Evolutionary conservation across 805 yeast species (phyloP), one percentile per base, ranked within the genome.

Genomic region (Kodamaea kaohsiungensis): DNA sequence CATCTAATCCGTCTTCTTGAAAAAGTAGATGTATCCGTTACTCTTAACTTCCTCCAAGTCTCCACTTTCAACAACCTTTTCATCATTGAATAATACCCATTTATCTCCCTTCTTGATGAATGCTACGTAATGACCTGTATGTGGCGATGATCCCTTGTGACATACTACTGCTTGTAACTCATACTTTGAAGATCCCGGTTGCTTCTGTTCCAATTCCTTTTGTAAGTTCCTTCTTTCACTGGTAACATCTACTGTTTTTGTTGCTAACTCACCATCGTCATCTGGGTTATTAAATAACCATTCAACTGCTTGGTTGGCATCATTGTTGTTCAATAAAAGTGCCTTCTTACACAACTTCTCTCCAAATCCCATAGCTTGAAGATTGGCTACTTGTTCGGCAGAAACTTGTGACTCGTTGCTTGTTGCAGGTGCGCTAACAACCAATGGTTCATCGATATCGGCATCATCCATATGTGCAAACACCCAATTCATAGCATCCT

Each of bases 51-150:
- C 86, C 3, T 69, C 69, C 18, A 79, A 49, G 51, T 66, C 70
- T 17, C 77, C 82, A 37, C 83, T 80, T 9, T 75, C 63, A 7
- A 88, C 93, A 2, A 91, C 96, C 68, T 90, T 91, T 62, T 91
- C 98, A 65, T 91, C 98, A 65, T 91, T 91, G 72, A 84, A 92
- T 43, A 91, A 73, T 1, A 87, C 86, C 96, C 96, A 91, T 51
- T 76, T 72, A 10, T 58, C 65, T 51, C 62, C 66, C 55, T 82
- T 81, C 53, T 76, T 80, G 33, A 89, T 75, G 62, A 88, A 91
- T 0, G 86, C 89, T 42, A 92, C 97, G 68, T 91, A 91, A 67
- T 91, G 98, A 0, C 97, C 97, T 0, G 96, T 89, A 60, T 92
- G 97, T 1, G 90, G 87, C 10, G 96, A 87, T 1, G 84, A 77